Base-by-base conservation (phyloP, 805 yeast genomes). In the Lipomyces starkeyi region DNA sequence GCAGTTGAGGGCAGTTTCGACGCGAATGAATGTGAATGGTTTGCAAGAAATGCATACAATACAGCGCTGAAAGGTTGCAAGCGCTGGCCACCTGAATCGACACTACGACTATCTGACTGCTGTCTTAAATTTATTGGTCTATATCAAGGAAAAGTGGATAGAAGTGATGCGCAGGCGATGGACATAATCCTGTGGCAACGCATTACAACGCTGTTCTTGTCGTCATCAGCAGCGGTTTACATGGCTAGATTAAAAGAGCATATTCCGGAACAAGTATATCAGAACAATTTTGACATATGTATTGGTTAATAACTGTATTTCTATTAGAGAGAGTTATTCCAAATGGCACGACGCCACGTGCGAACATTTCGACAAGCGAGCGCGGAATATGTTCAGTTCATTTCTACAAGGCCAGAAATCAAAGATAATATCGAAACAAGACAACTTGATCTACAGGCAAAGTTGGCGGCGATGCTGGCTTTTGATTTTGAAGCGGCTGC, bases 401-500 rank as follows among this genome's bases (percentile, higher is more conserved):
- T 40, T 55, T 34, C 47, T n/a, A 11, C 20, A 34, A 25, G n/a
- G 2, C 61, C 61, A 17, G 49, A 43, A n/a, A 5, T 49, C 43
- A 55, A 52, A 9, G 47, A 59, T 54, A n/a, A 47, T 35, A 32
- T 34, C 6, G 58, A 52, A 13, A 22, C 17, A 29, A 43, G 27
- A 32, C 22, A 58, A 14, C 32, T 20, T 17, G 62, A 59, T 34
- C 25, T 63, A 55, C 17, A 25, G 4, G 52, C 32, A 22, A 63
- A 59, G 63, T 14, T 20, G 43, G 63, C 58, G 8, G 59, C 61
- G 22, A 56, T 64, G 61, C 43, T 65, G 9, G 34, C 64, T n/a
- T 63, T 65, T 6, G 63, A 65, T 17, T 68, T 68, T 29, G 71
- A 68, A 57, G 69, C 71, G 11, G 55, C 61, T 5, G 69, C 65